Base-by-base conservation (phyloP, 257 asterid species). In the Solanum sejunctum region DNA sequence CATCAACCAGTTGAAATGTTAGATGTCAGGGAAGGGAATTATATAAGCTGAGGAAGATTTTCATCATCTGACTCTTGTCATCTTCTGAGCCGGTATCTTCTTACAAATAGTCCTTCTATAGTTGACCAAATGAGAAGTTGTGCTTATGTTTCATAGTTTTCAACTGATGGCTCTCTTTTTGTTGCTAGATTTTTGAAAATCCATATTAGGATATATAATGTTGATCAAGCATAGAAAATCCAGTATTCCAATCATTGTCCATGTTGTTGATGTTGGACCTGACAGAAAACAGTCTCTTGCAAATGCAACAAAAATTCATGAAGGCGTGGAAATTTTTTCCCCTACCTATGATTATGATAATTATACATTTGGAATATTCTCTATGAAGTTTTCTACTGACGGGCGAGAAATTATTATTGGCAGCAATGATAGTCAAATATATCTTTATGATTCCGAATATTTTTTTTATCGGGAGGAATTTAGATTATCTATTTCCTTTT, bases 251-350 rank as follows among this genome's bases (percentile, higher is more conserved):
- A 98, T 98, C 20, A 84, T 89, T 36, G 98, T 94, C 47, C 98
- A 96, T 87, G 92, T 96, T 28, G 99, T 96, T 82, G 95, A 96
- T 89, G 93, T 95, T 81, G 93, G 97, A 91, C 93, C 98, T 82
- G 89, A 89, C 84, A 85, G 91, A 58, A 92, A 88, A 85, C 93
- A 95, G 84, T 96, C 98, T 73, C 85, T 84, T 69, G 97, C 98
- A 70, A 96, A 96, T 83, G 91, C 94, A 81, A 96, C 98, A 98
- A 98, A 96, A 91, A 92, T 95, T 88, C 99, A 96, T 77, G 99
- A 96, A 89, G 98, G 97, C 73, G 86, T 96, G 89, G 96, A 92
- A 58, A 93, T 95, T 87, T 92, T 97, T 26, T 88, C 95, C 23
- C 71, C 86, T 8, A 78, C 81, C 16, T 87, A 90, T 66, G 94